These are phyloP conservation scores for Pleurotus tuoliensis DNA, from an alignment of 768 basidiomycete species.

Conservation along the genomic window DNA sequence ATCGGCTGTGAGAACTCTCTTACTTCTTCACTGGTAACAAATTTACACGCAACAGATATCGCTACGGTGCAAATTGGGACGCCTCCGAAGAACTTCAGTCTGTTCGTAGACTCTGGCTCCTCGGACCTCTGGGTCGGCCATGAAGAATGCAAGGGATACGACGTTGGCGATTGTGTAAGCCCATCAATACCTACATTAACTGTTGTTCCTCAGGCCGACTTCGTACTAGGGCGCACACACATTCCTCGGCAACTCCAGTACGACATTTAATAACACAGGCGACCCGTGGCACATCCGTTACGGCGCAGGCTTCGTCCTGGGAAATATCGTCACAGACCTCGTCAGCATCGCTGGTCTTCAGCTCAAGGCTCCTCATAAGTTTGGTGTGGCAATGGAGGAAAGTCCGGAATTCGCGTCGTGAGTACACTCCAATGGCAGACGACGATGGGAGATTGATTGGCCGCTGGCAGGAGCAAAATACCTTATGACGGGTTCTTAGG, in stretches of 20 bases:
- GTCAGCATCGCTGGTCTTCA: slow-evolving; percentile 4
- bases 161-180: slow-evolving; percentile 7
- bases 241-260: slow-evolving; percentile 47
- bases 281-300: slow-evolving; percentile 6
- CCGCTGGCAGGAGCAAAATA: slow-evolving; percentile 17
- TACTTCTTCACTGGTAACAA: not conserved
- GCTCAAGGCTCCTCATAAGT: not conserved
- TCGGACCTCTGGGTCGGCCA: slow-evolving; percentile 43
- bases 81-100: slow-evolving; percentile 30
- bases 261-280: slow-evolving; percentile 43
- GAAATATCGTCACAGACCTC: slow-evolving; percentile 3
- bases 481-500: slow-evolving; percentile 61
- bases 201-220: not conserved
- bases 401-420: slow-evolving; percentile 11
- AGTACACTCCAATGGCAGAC: not conserved
- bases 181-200: not conserved
- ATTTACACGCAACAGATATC: not conserved
- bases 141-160: slow-evolving; percentile 16
- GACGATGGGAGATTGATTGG: no score
- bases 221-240: slow-evolving; percentile 34
- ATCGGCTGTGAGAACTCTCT: not conserved
- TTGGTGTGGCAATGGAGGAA: slow-evolving; percentile 1
- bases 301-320: slow-evolving; percentile 1
- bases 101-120: slow-evolving; percentile 45
- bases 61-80: slow-evolving; percentile 16